Evolutionary conservation across 2,329 filamentous ascomycete genomes (phyloP).

Genomic region (Cladophialophora bantiana): DNA sequence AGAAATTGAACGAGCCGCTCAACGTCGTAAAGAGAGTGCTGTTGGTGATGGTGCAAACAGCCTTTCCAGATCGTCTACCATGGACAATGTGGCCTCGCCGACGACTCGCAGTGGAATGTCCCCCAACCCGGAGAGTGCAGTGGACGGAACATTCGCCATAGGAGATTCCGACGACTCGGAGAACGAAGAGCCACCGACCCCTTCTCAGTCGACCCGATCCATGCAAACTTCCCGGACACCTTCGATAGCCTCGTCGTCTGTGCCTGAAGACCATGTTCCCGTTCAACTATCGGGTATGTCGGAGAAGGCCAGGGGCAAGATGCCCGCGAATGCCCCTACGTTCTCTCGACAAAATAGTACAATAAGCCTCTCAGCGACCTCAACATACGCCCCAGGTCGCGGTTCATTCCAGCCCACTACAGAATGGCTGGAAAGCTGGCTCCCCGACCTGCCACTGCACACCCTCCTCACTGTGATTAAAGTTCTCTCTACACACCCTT

Average conservation of each 20-base stretch:
- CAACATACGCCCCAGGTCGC: constrained; percentile 63
- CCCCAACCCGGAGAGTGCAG: constrained; percentile 22
- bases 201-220: constrained; percentile 64
- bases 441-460: constrained; percentile 88
- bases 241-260: constrained; percentile 70
- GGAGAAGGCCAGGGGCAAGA: constrained; percentile 94
- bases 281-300: constrained; percentile 90
- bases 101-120: constrained; percentile 22
- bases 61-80: constrained; percentile 32
- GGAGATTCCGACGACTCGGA: constrained; percentile 82
- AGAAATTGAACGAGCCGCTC: constrained; percentile 74
- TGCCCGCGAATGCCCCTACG: constrained; percentile 80
- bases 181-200: constrained; percentile 68
- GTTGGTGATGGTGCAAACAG: constrained; percentile 49
- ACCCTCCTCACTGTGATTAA: constrained; percentile 81
- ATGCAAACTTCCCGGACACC: constrained; percentile 65
- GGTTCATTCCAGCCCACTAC: constrained; percentile 76
- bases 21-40: constrained; percentile 54
- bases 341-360: constrained; percentile 93
- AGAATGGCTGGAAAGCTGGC: constrained; percentile 89
- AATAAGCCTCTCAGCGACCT: constrained; percentile 75
- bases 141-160: constrained; percentile 84
- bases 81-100: constrained; percentile 24
- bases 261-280: constrained; percentile 78
- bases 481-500: constrained; percentile 57